Evolutionary conservation across 257 asterid genomes (phyloP).

Genomic region (Solanum ossicruentum): DNA sequence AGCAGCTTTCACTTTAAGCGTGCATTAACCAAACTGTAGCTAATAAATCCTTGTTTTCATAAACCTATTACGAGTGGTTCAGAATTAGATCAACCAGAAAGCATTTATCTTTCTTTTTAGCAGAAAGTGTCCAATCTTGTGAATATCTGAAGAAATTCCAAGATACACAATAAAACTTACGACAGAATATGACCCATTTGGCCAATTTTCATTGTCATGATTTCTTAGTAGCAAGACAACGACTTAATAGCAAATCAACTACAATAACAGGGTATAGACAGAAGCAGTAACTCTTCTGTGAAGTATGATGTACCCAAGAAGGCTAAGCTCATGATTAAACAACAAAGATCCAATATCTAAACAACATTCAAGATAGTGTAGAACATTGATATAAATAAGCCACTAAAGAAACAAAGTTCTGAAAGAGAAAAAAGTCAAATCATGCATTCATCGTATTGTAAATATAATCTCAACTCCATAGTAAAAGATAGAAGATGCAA

Average conservation of each 20-base stretch:
- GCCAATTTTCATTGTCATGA: neutral
- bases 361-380: neutral
- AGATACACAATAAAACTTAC: neutral
- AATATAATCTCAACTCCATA: neutral
- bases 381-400: neutral
- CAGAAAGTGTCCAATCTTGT: neutral
- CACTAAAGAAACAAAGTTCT: neutral
- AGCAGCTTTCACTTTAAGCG: neutral
- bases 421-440: neutral
- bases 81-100: neutral
- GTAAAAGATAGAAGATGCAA: neutral
- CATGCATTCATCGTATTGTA: neutral
- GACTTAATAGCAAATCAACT: neutral
- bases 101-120: neutral
- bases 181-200: neutral
- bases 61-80: neutral
- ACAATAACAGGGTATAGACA: neutral
- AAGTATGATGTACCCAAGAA: slow-evolving; percentile 12
- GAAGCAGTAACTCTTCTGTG: neutral
- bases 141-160: neutral
- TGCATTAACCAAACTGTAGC: neutral
- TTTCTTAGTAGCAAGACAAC: neutral
- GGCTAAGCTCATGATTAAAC: slow-evolving; percentile 9
- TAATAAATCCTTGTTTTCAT: neutral
- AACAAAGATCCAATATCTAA: slow-evolving; percentile 7